A percentile compares a stretch with the other conserved stretches of the same genome.
Evolutionary conservation across 1,284 basidiomycete genomes (phyloP).

Genomic region (Trichosporon sp.): DNA sequence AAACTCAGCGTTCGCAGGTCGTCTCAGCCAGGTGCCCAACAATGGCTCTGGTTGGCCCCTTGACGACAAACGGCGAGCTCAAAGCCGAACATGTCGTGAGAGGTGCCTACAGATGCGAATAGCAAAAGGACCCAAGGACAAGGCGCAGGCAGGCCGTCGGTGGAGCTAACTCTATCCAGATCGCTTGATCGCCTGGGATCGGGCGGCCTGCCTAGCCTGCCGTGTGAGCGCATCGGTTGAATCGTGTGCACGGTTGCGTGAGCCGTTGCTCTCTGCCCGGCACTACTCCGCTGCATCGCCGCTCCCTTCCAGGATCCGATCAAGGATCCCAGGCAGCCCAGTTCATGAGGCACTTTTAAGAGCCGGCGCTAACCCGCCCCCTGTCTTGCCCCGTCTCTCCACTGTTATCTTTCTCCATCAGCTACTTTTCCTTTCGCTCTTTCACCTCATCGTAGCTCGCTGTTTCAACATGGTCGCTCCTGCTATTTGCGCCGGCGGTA

Average conservation of each 20-base stretch:
- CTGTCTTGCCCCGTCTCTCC: background rate
- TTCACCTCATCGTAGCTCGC: background rate
- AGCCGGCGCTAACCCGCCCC: background rate
- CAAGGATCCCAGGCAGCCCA: background rate
- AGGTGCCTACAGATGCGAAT: background rate
- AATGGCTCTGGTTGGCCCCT: slow-evolving; percentile 7
- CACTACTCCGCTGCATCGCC: background rate
- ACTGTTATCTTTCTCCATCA: background rate
- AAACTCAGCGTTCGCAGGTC: background rate
- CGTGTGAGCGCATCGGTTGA: background rate
- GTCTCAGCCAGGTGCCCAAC: background rate
- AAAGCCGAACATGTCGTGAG: slow-evolving; percentile 2
- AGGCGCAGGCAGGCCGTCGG: background rate
- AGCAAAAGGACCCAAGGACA: background rate
- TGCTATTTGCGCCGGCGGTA: slow-evolving; percentile 11
- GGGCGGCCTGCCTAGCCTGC: background rate
- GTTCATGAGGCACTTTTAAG: slow-evolving; percentile 16
- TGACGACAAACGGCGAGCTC: slow-evolving; percentile 8
- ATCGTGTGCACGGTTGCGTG: background rate
- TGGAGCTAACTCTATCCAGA: slow-evolving; percentile 10
- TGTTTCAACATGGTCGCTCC: slow-evolving; percentile 9
- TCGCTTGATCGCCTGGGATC: slow-evolving; percentile 1
- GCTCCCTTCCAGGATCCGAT: background rate
- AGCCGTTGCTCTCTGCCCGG: background rate
- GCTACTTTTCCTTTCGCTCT: background rate